Base-by-base conservation (phyloP, 1,139 yeast genomes). In the Torulaspora globosa region DNA sequence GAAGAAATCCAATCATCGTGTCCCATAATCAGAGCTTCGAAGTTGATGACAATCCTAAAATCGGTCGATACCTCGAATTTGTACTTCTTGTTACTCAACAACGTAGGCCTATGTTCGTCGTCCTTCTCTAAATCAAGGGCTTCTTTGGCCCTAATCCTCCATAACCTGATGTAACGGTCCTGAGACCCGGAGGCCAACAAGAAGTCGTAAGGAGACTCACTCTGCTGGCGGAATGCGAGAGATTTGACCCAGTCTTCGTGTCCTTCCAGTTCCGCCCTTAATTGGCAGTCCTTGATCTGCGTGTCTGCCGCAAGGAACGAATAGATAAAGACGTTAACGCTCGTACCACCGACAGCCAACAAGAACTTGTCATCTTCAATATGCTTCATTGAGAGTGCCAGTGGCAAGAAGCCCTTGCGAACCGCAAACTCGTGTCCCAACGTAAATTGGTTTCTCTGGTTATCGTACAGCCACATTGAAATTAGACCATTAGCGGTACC, bases 1-100 rank as follows among this genome's bases (percentile, higher is more conserved):
- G 89, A 82, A 10, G 92, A 80, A 24, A 94, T 83, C 98, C 98
- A 94, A 66, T 94, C 99, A 63, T 94, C 99, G 65, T 94, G 98
- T 8, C 98, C 98, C 84, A 92, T 84, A 27, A 94, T 80, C 52
- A 94, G 76, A 0, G 98, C 97, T 62, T 94, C 98, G 62, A 89
- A 89, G 53, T 80, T 80, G 48, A 88, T 75, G 0, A 88, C 79
- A 44, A 65, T 65, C 44, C 57, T 59, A n/a, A 66, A 54, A 11
- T 59, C 59, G 1, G 55, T 48, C 1, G 66, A 70, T 11, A 78
- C 59, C 9, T 59, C 50, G 57, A 83, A 83, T 51, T 73, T 74
- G 62, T 81, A 80, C 64, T 82, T 86, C 55, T 83, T 84, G 63
- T 84, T 84, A 37, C 69, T 69, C 48, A 84, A 68, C 26, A 84